These are phyloP conservation scores for Chlamydomonas sp. DNA, from an alignment of 139 green algal species.

Conservation along the genomic window DNA sequence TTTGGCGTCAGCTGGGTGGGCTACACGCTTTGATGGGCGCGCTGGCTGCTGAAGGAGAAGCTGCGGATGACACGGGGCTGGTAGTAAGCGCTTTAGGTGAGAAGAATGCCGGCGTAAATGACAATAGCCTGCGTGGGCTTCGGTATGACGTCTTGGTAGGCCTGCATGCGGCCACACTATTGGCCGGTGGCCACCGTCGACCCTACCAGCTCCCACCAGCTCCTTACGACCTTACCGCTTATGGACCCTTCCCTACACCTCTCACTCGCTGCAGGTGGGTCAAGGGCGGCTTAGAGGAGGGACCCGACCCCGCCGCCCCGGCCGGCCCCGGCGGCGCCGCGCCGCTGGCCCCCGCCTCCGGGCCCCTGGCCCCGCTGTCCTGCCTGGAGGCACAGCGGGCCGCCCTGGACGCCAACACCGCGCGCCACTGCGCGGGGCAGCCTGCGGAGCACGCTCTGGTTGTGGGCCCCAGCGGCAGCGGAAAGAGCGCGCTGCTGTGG, in stretches of 20 bases:
- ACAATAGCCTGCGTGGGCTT: too few relatives aligned
- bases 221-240: too few relatives aligned
- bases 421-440: slow-evolving; percentile 48
- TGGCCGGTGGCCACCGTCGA: too few relatives aligned
- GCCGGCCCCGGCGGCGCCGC: neutral
- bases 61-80: too few relatives aligned
- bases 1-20: too few relatives aligned
- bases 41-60: too few relatives aligned
- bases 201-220: too few relatives aligned
- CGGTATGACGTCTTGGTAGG: too few relatives aligned
- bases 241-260: neutral
- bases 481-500: slow-evolving; percentile 69
- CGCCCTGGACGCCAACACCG: slow-evolving; percentile 54
- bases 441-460: slow-evolving; percentile 56
- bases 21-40: too few relatives aligned
- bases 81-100: too few relatives aligned
- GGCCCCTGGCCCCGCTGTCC: slow-evolving; percentile 19
- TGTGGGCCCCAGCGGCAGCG: slow-evolving; percentile 51
- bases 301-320: slow-evolving; percentile 19
- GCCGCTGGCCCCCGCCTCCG: neutral
- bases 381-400: slow-evolving; percentile 20
- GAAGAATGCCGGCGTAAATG: too few relatives aligned
- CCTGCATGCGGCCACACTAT: too few relatives aligned
- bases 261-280: slow-evolving; percentile 50
- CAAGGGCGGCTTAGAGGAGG: slow-evolving; percentile 67